A percentile compares a stretch with the other conserved stretches of the same genome.
Conservation (phyloP, 2,329 filamentous ascomycete species). For the Trichophyton simii region DNA sequence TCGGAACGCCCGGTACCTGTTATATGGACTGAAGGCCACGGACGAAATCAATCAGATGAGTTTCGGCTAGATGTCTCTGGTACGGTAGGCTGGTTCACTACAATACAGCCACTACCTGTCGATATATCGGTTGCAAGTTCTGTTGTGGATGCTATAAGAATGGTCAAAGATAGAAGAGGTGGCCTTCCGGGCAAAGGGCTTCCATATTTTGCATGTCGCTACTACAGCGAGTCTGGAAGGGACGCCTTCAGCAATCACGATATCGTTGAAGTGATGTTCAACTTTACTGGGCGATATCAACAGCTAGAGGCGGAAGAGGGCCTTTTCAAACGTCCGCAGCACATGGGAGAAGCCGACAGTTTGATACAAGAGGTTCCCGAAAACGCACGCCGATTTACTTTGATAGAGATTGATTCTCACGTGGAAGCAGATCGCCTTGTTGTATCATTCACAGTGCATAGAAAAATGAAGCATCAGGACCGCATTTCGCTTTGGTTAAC, state of each 20-base stretch:
- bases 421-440: conserved; percentile 35
- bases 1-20: conserved; percentile 30
- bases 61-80: conserved; percentile 37
- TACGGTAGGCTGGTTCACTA: conserved; percentile 42
- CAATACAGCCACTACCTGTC: conserved; percentile 34
- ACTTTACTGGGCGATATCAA: conserved; percentile 28
- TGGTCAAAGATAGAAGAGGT: conserved; percentile 30
- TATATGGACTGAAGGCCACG: conserved; percentile 40
- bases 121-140: conserved; percentile 16
- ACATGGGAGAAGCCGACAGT: conserved; percentile 33
- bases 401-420: conserved; percentile 43
- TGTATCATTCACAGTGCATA: conserved; percentile 41
- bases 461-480: conserved; percentile 36
- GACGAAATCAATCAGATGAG: conserved; percentile 34
- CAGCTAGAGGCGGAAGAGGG: conserved; percentile 36
- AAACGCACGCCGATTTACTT: conserved; percentile 30
- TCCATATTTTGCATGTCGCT: conserved; percentile 26
- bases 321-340: conserved; percentile 33
- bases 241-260: conserved; percentile 25
- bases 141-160: conserved; percentile 22
- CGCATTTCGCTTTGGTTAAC: conserved; percentile 34
- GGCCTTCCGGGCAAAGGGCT: conserved; percentile 27
- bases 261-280: conserved; percentile 34
- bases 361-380: conserved; percentile 30
- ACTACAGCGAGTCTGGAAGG: conserved; percentile 21